A percentile compares a stretch with the other conserved stretches of the same genome.
Evolutionary conservation across 441 rosid genomes (phyloP).

Genomic region (Pelargonium myrrhifolium): DNA sequence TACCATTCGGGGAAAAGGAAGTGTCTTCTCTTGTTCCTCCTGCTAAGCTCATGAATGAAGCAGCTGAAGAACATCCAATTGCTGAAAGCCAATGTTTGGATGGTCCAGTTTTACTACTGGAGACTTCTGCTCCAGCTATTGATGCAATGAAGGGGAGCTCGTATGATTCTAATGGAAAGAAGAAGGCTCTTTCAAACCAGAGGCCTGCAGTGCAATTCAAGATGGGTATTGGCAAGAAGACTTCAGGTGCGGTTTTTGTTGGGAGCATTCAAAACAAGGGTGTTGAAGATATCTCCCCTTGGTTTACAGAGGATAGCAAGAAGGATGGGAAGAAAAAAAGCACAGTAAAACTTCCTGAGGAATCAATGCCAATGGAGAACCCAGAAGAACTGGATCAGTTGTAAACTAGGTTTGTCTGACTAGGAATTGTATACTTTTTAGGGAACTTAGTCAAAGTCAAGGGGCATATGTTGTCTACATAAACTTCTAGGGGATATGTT

Average conservation of each 20-base stretch:
- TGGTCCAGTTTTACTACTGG: constrained; percentile 33
- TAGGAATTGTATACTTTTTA: constrained; percentile 41
- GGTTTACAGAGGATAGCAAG: constrained; percentile 39
- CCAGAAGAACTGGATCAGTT: constrained; percentile 40
- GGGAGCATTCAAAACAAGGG: constrained; percentile 27
- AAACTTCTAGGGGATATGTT: constrained; percentile 27
- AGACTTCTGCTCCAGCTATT: constrained; percentile 47
- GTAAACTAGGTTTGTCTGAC: constrained; percentile 44
- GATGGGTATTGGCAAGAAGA: constrained; percentile 42
- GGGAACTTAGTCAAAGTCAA: constrained; percentile 30
- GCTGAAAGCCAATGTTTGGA: constrained; percentile 27
- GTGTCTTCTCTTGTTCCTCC: constrained; percentile 47
- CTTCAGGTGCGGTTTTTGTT: constrained; percentile 16
- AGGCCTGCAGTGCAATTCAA: constrained; percentile 58
- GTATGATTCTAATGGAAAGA: constrained; percentile 35
- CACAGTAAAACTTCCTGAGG: constrained; percentile 37
- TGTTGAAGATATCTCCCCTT: constrained; percentile 23
- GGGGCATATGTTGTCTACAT: constrained; percentile 31
- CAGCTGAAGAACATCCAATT: constrained; percentile 24
- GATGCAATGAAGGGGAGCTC: constrained; percentile 37
- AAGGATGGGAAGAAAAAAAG: constrained; percentile 42
- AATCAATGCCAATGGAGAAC: constrained; percentile 39
- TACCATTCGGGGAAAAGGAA: constrained; percentile 52
- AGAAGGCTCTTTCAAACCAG: constrained; percentile 32
- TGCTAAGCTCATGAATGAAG: constrained; percentile 35